Base-by-base conservation (phyloP, 495 filamentous ascomycete genomes). In the Aspergillus conjunctus region DNA sequence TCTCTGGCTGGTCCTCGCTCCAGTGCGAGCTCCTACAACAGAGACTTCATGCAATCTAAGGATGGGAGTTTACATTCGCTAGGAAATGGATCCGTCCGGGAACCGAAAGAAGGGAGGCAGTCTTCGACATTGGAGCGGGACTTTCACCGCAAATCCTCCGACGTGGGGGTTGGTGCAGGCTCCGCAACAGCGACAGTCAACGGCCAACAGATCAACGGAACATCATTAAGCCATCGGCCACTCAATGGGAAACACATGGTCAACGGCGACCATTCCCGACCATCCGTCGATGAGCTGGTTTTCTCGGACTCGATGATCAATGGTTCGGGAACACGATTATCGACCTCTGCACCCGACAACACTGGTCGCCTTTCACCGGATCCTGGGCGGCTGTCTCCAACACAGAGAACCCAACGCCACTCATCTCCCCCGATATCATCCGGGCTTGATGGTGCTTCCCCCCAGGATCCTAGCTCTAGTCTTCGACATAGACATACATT, bases 401-500 rank as follows among this genome's bases (percentile, higher is more conserved):
- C 68, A 64, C 62, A 73, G 65, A 73, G 76, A 51, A 78, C 81
- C 3, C 87, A 92, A 66, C 85, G 90, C 64, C 88, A 88, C 58
- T 93, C 91, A 7, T 92, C 91, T 7, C 90, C 91, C 15, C 85
- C 91, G 0, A 76, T 82, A n/a, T 77, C 87, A 46, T 67, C 81
- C 8, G 70, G 75, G 31, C 67, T 76, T 22, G 75, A 79, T 14
- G 72, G 75, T 15, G 73, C 72, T 58, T 44, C 44, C 18, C 65
- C 77, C 7, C 62, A 56, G 34, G 20, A 71, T 69, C 56, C 48
- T 72, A 76, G 79, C 32, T 76, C 61, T 68, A 81, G 62, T 76
- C 48, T 91, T 55, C 87, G 88, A 68, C 91, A 98, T 51, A 87
- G 94, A 58, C 90, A 97, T 74, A 97, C 93, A 0, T 74, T 98